These are phyloP conservation scores for Pelargonium australe DNA, from an alignment of 441 rosid genomes.

Conservation along the genomic window DNA sequence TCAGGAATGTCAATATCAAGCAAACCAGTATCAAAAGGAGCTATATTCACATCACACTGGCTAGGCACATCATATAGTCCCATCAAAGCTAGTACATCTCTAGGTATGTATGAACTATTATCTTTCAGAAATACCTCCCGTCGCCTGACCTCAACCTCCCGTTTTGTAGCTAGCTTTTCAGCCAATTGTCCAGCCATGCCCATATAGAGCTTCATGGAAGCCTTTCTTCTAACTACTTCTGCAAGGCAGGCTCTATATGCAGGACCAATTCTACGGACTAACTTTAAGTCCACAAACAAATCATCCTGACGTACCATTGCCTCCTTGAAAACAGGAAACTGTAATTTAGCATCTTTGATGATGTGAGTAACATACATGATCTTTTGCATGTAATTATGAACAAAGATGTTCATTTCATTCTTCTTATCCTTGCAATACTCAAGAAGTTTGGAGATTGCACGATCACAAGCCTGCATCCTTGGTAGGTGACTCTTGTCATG, in stretches of 20 bases:
- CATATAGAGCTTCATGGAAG: conserved; percentile 94
- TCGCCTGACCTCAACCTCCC: conserved; percentile 83
- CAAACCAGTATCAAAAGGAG: conserved; percentile 77
- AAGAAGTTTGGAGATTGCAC: conserved; percentile 55
- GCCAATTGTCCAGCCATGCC: conserved; percentile 98
- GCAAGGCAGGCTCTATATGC: conserved; percentile 98
- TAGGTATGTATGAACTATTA: conserved; percentile 60
- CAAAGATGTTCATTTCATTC: conserved; percentile 79
- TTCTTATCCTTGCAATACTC: conserved; percentile 67
- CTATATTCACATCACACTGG: conserved; percentile 89
- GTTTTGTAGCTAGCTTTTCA: conserved; percentile 83
- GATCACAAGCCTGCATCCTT: conserved; percentile 62
- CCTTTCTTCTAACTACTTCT: conserved; percentile 87
- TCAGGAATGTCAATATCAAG: conserved; percentile 76
- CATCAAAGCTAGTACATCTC: conserved; percentile 73
- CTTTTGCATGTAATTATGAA: conserved; percentile 85
- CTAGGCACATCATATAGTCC: conserved; percentile 80
- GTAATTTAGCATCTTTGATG: conserved; percentile 81
- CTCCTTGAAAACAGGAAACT: conserved; percentile 94
- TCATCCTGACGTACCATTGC: conserved; percentile 81
- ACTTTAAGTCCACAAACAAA: conserved; percentile 63
- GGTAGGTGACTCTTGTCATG: conserved; percentile 92
- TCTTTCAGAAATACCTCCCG: conserved; percentile 79
- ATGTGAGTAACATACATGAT: conserved; percentile 50
- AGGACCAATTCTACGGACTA: conserved; percentile 78